Evolutionary conservation across 2,329 filamentous ascomycete genomes (phyloP).

Genomic region (Pestalotiopsis fici): DNA sequence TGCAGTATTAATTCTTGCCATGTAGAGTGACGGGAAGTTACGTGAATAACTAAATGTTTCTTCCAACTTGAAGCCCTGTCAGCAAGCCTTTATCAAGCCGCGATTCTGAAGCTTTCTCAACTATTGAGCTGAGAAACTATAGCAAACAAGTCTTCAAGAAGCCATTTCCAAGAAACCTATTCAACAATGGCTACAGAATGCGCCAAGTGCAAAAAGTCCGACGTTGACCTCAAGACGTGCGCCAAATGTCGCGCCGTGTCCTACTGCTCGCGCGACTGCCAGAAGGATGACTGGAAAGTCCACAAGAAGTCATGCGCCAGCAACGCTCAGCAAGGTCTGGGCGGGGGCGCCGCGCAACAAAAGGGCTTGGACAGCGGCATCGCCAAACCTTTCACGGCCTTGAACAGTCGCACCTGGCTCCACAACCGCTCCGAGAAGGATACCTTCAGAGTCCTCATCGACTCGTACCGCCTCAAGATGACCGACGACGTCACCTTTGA

Average conservation of each 20-base stretch:
- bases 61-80: too few species aligned
- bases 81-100: too few species aligned
- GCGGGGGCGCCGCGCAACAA: slow-evolving; percentile 9
- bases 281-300: slow-evolving; percentile 19
- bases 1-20: too few species aligned
- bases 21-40: too few species aligned
- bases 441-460: slow-evolving; percentile 46
- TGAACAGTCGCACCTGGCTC: slow-evolving; percentile 41
- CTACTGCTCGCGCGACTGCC: slow-evolving; percentile 21
- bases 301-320: slow-evolving; percentile 19
- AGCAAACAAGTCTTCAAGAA: background rate
- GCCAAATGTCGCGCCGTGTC: slow-evolving; percentile 15
- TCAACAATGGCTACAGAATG: slow-evolving; percentile 4
- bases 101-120: too few species aligned
- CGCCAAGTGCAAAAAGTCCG: slow-evolving; percentile 17
- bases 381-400: slow-evolving; percentile 38
- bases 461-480: slow-evolving; percentile 48
- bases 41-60: too few species aligned
- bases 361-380: slow-evolving; percentile 29
- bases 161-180: background rate
- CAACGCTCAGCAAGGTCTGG: background rate
- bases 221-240: slow-evolving; percentile 16
- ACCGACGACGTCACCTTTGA: slow-evolving; percentile 34
- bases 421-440: slow-evolving; percentile 43
- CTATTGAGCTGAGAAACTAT: background rate